A percentile compares a stretch with the other conserved stretches of the same genome.
These are phyloP conservation scores for Pseudovirgaria hyperparasitica DNA, from an alignment of 2,329 filamentous ascomycete genomes.

Conservation along the genomic window DNA sequence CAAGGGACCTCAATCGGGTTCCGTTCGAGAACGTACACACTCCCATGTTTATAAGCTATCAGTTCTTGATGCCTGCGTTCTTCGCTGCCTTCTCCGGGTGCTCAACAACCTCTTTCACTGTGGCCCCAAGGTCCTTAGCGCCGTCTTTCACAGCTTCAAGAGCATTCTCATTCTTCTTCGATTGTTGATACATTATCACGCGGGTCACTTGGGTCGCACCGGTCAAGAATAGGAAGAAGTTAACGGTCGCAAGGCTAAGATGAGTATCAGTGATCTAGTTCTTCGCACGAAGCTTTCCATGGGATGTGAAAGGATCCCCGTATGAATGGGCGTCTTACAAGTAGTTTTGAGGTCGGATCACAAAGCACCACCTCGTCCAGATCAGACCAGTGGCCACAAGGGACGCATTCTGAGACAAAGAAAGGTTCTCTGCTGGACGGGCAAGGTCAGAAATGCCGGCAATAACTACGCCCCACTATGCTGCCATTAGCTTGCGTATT, in stretches of 20 bases:
- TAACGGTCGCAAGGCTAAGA: conserved; percentile 73
- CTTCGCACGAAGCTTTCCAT: conserved; percentile 3
- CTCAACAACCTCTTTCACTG: conserved; percentile 19
- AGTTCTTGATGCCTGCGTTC: no score
- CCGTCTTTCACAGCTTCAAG: conserved; percentile 29
- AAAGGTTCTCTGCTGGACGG: conserved; percentile 85
- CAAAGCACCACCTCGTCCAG: conserved; percentile 98
- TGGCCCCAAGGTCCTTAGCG: conserved; percentile 24
- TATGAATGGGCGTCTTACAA: no score
- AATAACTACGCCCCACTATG: conserved; percentile 82
- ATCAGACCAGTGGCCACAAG: conserved; percentile 85
- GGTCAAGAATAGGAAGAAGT: conserved; percentile 92
- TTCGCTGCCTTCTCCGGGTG: conserved; percentile 18
- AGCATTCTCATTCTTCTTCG: conserved; percentile 39
- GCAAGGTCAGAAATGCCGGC: conserved; percentile 85
- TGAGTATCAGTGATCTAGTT: not conserved
- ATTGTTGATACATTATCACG: conserved; percentile 55
- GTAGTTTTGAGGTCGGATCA: conserved; percentile 88
- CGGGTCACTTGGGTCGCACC: conserved; percentile 71
- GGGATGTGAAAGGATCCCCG: conserved; percentile 1
- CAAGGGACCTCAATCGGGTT: no score
- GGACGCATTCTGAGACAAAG: conserved; percentile 80
- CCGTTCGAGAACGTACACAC: no score
- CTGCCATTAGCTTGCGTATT: not conserved
- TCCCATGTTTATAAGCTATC: no score